A percentile compares a stretch with the other conserved stretches of the same genome.
Evolutionary conservation across 441 rosid species (phyloP).

Genomic region (Populus trichocarpa): DNA sequence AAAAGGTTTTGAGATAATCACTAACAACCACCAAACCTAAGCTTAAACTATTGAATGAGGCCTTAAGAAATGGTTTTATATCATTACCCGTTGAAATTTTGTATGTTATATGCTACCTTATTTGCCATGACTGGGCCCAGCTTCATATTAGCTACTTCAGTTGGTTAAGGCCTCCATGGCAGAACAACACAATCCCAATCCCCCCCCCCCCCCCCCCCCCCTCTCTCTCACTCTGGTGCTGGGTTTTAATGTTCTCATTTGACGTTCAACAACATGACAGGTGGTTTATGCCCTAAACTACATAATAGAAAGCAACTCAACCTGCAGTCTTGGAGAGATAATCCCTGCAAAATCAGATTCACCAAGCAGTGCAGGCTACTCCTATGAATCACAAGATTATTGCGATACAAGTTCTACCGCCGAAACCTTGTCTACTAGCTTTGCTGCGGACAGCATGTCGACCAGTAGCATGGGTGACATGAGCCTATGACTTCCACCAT

Average conservation of each 20-base stretch:
- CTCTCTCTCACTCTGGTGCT: too few species aligned
- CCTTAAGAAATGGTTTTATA: too few species aligned
- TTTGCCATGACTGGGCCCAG: too few species aligned
- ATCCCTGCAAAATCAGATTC: conserved; percentile 45
- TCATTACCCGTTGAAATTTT: too few species aligned
- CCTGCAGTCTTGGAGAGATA: conserved; percentile 25
- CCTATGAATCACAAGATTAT: conserved; percentile 27
- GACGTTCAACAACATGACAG: conserved; percentile 24
- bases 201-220: too few species aligned
- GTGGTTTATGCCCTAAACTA: conserved; percentile 42
- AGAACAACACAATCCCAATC: too few species aligned
- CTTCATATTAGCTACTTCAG: too few species aligned
- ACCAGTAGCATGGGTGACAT: conserved; percentile 7
- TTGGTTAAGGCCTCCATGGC: too few species aligned
- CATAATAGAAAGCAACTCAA: conserved; percentile 31
- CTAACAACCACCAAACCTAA: too few species aligned
- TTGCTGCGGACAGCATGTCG: background rate
- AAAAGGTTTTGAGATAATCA: too few species aligned
- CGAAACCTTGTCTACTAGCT: conserved; percentile 15
- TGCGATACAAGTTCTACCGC: conserved; percentile 17
- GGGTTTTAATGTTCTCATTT: background rate
- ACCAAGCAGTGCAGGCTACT: conserved; percentile 23
- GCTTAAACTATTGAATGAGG: too few species aligned
- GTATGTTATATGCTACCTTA: too few species aligned
- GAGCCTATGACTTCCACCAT: conserved; percentile 15